Percentiles rank a stretch among this genome's conserved stretches.
phyloP scores from a whole-genome alignment of 2,329 filamentous ascomycete species.

The Malbranchea zuffiana region DNA sequence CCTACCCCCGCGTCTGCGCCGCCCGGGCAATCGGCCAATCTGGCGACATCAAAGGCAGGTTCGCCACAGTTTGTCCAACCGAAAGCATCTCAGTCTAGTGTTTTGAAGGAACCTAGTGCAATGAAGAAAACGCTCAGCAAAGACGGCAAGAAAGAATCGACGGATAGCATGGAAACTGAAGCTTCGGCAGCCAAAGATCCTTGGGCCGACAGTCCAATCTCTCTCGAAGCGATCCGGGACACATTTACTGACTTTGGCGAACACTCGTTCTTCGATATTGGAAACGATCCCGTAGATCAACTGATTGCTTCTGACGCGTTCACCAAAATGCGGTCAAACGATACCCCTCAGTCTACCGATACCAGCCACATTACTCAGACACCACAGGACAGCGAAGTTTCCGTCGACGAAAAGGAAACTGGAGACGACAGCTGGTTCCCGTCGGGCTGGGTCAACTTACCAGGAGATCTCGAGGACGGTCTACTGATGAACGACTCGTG shows the following conservation, averaged over 20 bases:
- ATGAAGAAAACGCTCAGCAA: conserved; percentile 21
- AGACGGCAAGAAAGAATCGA: conserved; percentile 20
- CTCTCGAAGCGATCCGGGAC: conserved; percentile 29
- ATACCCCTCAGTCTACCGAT: conserved; percentile 31
- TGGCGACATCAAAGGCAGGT: conserved; percentile 23
- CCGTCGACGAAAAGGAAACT: conserved; percentile 22
- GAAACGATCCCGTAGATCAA: conserved; percentile 29
- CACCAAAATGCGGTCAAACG: conserved; percentile 22
- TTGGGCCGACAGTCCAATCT: conserved; percentile 30
- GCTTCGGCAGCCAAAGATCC: conserved; percentile 19
- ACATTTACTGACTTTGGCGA: conserved; percentile 27
- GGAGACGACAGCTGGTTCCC: conserved; percentile 25
- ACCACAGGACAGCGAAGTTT: conserved; percentile 27
- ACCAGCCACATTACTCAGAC: conserved; percentile 27
- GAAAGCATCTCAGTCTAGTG: conserved; percentile 23
- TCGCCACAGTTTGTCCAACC: conserved; percentile 28
- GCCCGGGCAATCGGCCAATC: conserved; percentile 26
- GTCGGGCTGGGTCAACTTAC: conserved; percentile 23
- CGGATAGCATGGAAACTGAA: conserved; percentile 17
- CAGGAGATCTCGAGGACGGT: conserved; percentile 20
- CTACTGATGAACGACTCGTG: conserved; percentile 16
- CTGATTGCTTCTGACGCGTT: conserved; percentile 30
- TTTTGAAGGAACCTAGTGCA: conserved; percentile 17
- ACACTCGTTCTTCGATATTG: conserved; percentile 21
- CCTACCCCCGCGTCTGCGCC: conserved; percentile 23